Conservation (phyloP, 2,329 filamentous ascomycete genomes). For the Teratosphaeria epicoccoides region DNA sequence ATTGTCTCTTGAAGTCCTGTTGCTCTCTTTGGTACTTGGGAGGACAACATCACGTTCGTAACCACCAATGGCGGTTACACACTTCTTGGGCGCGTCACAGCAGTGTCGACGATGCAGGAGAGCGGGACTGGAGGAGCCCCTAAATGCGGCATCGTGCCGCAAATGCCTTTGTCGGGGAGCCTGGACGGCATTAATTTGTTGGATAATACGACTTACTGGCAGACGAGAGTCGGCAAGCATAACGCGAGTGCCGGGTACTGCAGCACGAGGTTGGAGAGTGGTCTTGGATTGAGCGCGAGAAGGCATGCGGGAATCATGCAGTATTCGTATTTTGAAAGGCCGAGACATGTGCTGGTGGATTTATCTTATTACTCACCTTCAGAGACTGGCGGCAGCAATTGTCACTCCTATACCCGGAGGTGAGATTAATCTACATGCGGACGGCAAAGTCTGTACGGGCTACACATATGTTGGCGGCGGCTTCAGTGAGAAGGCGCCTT, state of each 20-base stretch:
- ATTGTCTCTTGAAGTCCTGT: not conserved
- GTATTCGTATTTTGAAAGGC: constrained; percentile 45
- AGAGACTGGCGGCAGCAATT: constrained; percentile 37
- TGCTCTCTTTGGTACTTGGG: constrained; percentile 32
- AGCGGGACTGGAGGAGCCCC: constrained; percentile 58
- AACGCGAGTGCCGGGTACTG: constrained; percentile 51
- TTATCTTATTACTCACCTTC: constrained; percentile 51
- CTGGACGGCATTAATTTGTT: constrained; percentile 27
- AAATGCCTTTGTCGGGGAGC: constrained; percentile 39
- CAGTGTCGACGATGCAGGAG: constrained; percentile 49
- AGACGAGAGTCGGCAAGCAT: constrained; percentile 26
- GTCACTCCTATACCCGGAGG: constrained; percentile 53
- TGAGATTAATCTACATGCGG: constrained; percentile 40
- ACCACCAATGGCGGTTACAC: constrained; percentile 35
- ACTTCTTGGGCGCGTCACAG: constrained; percentile 21
- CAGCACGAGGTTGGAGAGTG: constrained; percentile 44
- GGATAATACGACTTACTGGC: constrained; percentile 32
- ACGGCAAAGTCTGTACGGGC: constrained; percentile 44
- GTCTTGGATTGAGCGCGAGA: constrained; percentile 46
- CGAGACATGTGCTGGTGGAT: constrained; percentile 47
- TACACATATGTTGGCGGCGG: constrained; percentile 52
- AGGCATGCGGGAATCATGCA: constrained; percentile 49
- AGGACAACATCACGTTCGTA: constrained; percentile 22
- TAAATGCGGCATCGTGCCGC: constrained; percentile 55
- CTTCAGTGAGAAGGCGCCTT: constrained; percentile 51